These are phyloP conservation scores for Suillus lakei DNA, from an alignment of 768 basidiomycete species.

Conservation along the genomic window DNA sequence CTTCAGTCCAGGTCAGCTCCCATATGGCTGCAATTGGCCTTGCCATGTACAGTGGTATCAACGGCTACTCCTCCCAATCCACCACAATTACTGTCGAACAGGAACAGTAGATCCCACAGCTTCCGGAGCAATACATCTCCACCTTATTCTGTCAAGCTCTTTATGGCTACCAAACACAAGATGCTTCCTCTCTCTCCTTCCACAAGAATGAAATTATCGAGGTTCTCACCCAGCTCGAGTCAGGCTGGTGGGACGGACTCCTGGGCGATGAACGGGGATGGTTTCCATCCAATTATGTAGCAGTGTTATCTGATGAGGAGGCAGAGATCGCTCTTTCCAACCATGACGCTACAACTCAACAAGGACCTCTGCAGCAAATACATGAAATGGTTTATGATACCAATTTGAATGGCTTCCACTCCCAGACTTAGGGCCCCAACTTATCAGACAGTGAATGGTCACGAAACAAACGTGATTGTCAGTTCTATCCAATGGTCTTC, in stretches of 20 bases:
- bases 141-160: conserved; percentile 90
- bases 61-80: conserved; percentile 18
- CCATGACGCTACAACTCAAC: conserved; percentile 21
- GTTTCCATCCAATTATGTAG: conserved; percentile 98
- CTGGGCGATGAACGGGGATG: conserved; percentile 89
- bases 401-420: conserved; percentile 18
- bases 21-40: conserved; percentile 31
- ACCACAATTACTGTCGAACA: conserved; percentile 31
- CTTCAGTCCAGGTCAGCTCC: conserved; percentile 7
- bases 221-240: conserved; percentile 87
- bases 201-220: conserved; percentile 88
- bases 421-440: conserved; percentile 28
- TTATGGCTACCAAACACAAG: conserved; percentile 90
- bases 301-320: conserved; percentile 77
- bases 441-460: conserved; percentile 54
- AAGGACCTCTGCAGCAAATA: conserved; percentile 16
- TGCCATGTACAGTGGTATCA: conserved; percentile 22
- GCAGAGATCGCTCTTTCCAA: conserved; percentile 66
- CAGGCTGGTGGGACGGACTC: conserved; percentile 99
- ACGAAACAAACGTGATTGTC: conserved; percentile 17
- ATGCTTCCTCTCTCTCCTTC: conserved; percentile 90
- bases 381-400: conserved; percentile 17
- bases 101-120: conserved; percentile 15
- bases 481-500: conserved; percentile 43
- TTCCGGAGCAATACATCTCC: conserved; percentile 58